Percentiles rank a stretch among this genome's conserved stretches.
Conservation (phyloP, 2,329 filamentous ascomycete genomes). For the Pseudopithomyces chartarum region DNA sequence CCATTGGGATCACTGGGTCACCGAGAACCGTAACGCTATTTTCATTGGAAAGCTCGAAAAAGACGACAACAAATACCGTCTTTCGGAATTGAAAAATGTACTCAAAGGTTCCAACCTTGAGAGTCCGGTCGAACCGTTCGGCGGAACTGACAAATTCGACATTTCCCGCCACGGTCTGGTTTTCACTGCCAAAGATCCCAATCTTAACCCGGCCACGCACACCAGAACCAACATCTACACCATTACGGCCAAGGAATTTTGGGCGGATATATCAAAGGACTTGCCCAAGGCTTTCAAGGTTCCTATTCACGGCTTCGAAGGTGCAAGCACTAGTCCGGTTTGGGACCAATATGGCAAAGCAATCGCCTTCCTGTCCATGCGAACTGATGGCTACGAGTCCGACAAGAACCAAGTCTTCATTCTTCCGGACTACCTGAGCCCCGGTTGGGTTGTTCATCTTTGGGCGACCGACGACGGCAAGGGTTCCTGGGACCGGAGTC, state of each 20-base stretch:
- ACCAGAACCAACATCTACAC: conserved; percentile 85
- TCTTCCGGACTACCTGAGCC: conserved; percentile 63
- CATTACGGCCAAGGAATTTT: conserved; percentile 66
- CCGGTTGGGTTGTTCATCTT: conserved; percentile 65
- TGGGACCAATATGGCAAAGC: conserved; percentile 76
- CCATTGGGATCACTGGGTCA: conserved; percentile 81
- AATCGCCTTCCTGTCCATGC: conserved; percentile 81
- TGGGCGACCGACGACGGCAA: conserved; percentile 66
- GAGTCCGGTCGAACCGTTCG: conserved; percentile 77
- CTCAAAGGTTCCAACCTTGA: conserved; percentile 64
- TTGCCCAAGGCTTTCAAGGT: conserved; percentile 54
- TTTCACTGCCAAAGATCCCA: conserved; percentile 77
- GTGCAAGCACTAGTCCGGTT: conserved; percentile 68
- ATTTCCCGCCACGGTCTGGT: conserved; percentile 68
- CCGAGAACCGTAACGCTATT: conserved; percentile 70
- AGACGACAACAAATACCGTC: conserved; percentile 34
- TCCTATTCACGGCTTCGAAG: conserved; percentile 63
- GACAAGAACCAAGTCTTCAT: conserved; percentile 75
- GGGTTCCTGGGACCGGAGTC: conserved; percentile 63
- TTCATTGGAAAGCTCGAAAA: conserved; percentile 68
- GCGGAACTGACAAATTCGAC: conserved; percentile 80
- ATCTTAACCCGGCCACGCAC: conserved; percentile 71
- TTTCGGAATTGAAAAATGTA: conserved; percentile 64
- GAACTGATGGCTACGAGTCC: conserved; percentile 75
- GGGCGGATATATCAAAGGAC: conserved; percentile 22